These are phyloP conservation scores for Fistulinella prunicolor DNA, from an alignment of 768 basidiomycete species.

Conservation along the genomic window DNA sequence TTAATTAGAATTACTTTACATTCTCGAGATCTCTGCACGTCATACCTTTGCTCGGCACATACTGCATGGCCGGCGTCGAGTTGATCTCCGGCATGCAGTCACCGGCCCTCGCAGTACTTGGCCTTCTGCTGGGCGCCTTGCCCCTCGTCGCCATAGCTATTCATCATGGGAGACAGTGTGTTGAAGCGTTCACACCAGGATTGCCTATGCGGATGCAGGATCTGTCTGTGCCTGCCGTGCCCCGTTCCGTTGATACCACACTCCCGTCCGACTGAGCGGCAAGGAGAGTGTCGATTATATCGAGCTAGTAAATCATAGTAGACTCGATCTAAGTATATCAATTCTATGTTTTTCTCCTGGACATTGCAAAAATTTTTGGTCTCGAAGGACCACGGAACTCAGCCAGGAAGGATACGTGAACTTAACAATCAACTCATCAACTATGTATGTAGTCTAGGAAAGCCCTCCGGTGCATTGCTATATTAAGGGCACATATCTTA, in stretches of 20 bases:
- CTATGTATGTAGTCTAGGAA: too few species aligned
- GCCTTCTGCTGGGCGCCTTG: conserved; percentile 8
- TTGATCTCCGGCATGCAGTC: conserved; percentile 6
- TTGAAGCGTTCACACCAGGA: neutral
- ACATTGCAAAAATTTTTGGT: too few species aligned
- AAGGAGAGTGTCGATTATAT: too few species aligned
- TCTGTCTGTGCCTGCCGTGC: neutral
- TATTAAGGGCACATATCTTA: too few species aligned
- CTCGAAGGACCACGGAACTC: too few species aligned
- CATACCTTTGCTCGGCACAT: conserved; percentile 14
- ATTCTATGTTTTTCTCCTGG: too few species aligned
- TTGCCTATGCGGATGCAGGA: neutral
- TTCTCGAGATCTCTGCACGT: conserved; percentile 6
- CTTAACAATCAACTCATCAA: too few species aligned
- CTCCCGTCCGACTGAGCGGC: neutral
- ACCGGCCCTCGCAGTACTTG: conserved; percentile 1
- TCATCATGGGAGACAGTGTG: neutral
- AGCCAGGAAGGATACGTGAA: too few species aligned
- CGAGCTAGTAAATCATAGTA: too few species aligned
- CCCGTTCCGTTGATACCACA: neutral
- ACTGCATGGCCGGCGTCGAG: conserved; percentile 9
- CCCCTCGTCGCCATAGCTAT: conserved; percentile 2
- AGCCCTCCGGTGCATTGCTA: too few species aligned
- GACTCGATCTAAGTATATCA: too few species aligned
- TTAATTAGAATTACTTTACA: neutral